phyloP scores from a whole-genome alignment of 1,284 basidiomycete species.

The Ceratobasidium sp. region DNA sequence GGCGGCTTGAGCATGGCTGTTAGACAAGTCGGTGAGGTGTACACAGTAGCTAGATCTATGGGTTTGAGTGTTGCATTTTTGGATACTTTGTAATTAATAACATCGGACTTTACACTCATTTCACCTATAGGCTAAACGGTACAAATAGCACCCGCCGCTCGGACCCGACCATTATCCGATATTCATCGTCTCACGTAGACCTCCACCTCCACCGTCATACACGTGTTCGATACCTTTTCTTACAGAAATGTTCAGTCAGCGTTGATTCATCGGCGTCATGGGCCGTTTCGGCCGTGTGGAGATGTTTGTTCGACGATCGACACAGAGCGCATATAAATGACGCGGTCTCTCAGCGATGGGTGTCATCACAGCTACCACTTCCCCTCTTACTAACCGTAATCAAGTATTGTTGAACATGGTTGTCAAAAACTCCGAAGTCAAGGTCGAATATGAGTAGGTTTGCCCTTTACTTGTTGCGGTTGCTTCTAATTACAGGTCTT shows the following conservation, averaged over 20 bases:
- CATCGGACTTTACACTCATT: neutral
- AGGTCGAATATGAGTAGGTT: slow-evolving; percentile 31
- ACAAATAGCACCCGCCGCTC: slow-evolving; percentile 10
- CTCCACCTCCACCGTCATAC: slow-evolving; percentile 24
- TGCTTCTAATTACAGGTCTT: too few species aligned
- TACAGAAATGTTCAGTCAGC: slow-evolving; percentile 4
- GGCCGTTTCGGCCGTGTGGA: neutral
- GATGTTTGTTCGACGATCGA: neutral
- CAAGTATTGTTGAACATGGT: too few species aligned
- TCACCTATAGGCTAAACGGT: neutral
- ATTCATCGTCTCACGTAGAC: neutral
- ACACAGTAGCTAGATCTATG: neutral
- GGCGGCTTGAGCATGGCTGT: slow-evolving; percentile 45
- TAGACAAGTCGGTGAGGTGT: neutral
- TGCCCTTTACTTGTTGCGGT: too few species aligned
- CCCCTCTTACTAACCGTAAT: too few species aligned
- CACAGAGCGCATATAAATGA: slow-evolving; percentile 6
- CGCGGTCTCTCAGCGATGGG: neutral
- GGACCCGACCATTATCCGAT: neutral
- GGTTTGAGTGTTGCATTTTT: neutral
- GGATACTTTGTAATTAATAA: slow-evolving; percentile 8
- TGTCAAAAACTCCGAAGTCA: slow-evolving; percentile 38
- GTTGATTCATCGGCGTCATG: neutral
- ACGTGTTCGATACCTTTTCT: neutral
- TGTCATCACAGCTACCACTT: neutral